A percentile compares a stretch with the other conserved stretches of the same genome.
Conservation (phyloP, 2,329 filamentous ascomycete genomes). For the Scopulariopsis brevicaulis region DNA sequence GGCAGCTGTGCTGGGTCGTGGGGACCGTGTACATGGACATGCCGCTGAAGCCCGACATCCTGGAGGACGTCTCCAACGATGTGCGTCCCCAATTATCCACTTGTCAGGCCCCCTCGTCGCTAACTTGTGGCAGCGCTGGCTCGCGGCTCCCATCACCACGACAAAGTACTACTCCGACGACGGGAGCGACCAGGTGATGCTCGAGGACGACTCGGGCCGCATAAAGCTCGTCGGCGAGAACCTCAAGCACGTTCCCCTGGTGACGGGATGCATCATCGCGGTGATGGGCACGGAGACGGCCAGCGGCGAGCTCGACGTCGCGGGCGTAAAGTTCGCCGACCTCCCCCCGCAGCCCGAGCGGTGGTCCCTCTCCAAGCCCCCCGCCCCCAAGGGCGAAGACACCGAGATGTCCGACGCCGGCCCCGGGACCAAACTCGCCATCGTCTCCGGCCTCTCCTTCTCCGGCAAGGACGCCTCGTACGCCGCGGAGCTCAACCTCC, state of each 20-base stretch:
- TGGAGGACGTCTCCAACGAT: slow-evolving; percentile 91
- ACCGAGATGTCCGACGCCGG: slow-evolving; percentile 45
- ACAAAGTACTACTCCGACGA: slow-evolving; percentile 63
- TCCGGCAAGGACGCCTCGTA: slow-evolving; percentile 63
- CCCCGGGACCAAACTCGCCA: slow-evolving; percentile 50
- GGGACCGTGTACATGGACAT: slow-evolving; percentile 98
- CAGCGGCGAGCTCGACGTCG: slow-evolving; percentile 83
- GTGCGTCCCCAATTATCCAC: slow-evolving; percentile 34
- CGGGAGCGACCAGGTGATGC: slow-evolving; percentile 58
- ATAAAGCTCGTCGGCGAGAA: slow-evolving; percentile 64
- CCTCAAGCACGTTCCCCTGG: slow-evolving; percentile 59
- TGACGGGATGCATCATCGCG: slow-evolving; percentile 90
- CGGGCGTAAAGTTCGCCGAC: slow-evolving; percentile 83
- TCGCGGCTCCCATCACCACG: slow-evolving; percentile 66
- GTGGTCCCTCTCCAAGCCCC: slow-evolving; percentile 56
- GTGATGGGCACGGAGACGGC: slow-evolving; percentile 89
- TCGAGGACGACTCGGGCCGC: slow-evolving; percentile 92
- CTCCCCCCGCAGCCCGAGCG: slow-evolving; percentile 70
- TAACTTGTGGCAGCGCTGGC: slow-evolving; percentile 58
- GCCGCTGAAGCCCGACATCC: slow-evolving; percentile 87
- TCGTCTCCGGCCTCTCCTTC: slow-evolving; percentile 81
- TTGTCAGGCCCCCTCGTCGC: background rate
- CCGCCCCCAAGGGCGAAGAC: slow-evolving; percentile 20
- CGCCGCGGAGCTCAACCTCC: slow-evolving; percentile 61
- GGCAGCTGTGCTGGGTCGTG: slow-evolving; percentile 87